These are phyloP conservation scores for Ascochyta rabiei DNA, from an alignment of 2,329 filamentous ascomycete species.

Conservation along the genomic window DNA sequence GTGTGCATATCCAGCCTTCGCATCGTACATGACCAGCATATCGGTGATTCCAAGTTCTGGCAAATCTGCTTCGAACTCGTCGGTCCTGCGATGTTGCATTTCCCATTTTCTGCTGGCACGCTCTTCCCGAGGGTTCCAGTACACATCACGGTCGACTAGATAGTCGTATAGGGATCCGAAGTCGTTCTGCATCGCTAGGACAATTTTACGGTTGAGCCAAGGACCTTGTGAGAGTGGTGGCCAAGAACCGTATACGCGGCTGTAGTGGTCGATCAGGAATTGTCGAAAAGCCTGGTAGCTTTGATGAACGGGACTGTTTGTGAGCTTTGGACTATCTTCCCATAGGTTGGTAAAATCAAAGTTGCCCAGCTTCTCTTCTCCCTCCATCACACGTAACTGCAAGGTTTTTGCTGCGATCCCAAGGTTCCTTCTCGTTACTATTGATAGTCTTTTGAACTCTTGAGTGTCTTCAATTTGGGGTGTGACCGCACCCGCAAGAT, in stretches of 20 bases:
- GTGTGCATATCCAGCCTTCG: slow-evolving; percentile 59
- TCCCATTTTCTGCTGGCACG: slow-evolving; percentile 68
- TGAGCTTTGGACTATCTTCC: slow-evolving; percentile 47
- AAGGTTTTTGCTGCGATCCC: slow-evolving; percentile 67
- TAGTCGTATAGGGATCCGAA: slow-evolving; percentile 75
- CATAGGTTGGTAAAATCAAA: slow-evolving; percentile 70
- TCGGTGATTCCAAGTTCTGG: slow-evolving; percentile 68
- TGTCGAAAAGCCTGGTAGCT: slow-evolving; percentile 65
- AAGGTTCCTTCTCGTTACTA: slow-evolving; percentile 67
- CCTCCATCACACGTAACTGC: slow-evolving; percentile 66
- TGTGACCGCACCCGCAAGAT: slow-evolving; percentile 66
- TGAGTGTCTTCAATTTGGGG: slow-evolving; percentile 54
- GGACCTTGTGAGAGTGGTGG: slow-evolving; percentile 55
- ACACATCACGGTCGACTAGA: slow-evolving; percentile 69
- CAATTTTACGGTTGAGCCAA: slow-evolving; percentile 67
- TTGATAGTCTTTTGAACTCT: slow-evolving; percentile 65
- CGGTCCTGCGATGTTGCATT: slow-evolving; percentile 54
- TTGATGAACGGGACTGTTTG: slow-evolving; percentile 53
- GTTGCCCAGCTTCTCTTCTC: slow-evolving; percentile 64
- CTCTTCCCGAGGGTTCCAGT: slow-evolving; percentile 69
- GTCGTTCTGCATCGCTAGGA: slow-evolving; percentile 65
- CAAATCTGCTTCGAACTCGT: slow-evolving; percentile 50
- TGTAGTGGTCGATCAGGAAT: slow-evolving; percentile 66
- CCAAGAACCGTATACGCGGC: slow-evolving; percentile 64
- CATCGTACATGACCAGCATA: slow-evolving; percentile 70